Evolutionary conservation across 352 stramenopile genomes (phyloP), one percentile per base, ranked within the genome.

Genomic region (Globisporangium solare): DNA sequence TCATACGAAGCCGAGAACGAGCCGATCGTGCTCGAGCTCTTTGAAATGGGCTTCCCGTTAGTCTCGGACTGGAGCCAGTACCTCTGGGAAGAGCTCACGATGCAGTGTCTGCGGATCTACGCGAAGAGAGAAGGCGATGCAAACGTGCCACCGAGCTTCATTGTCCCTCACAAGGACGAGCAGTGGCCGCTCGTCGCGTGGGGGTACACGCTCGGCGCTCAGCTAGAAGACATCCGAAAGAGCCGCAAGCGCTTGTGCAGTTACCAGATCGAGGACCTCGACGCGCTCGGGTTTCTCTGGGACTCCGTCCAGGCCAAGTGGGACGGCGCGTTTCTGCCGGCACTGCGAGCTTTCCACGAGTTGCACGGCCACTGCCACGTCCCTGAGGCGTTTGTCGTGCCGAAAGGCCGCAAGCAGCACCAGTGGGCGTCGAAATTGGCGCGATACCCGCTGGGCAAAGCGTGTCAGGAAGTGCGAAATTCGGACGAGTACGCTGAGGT

Each of bases 241-340:
- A 12, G 2, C 2, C 48, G 22, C 15, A 27, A 12, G 27, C 15
- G n/a, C 4, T 32, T 54, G 27, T 27, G 2, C 7, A 8, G 11
- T 12, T 54, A 54, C 35, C 24, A 54, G 18, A 18, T 13, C 6
- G n/a, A 41, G 13, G 27, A 54, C 18, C 53, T 58, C 40, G 43
- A 58, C 18, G 40, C 14, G 7, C 17, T 58, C 22, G 53, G 53
- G n/a, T 60, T 60, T 48, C 20, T 21, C 24, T 60, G 54, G 54
- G 14, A 40, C 10, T 45, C 20, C 4, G 17, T 4, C 20, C 42
- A 60, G n/a, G 20, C 27, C 4, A 12, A 13, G 6, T 60, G 54
- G 54, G 5, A 43, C 20, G 8, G 18, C 0, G 14, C 13, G 10
- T 31, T 47, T 6, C n/a, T 63, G 35, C 54, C 47, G 14, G 53